These are phyloP conservation scores for Choricystis sp. DNA, from an alignment of 139 green algal species.

Conservation along the genomic window DNA sequence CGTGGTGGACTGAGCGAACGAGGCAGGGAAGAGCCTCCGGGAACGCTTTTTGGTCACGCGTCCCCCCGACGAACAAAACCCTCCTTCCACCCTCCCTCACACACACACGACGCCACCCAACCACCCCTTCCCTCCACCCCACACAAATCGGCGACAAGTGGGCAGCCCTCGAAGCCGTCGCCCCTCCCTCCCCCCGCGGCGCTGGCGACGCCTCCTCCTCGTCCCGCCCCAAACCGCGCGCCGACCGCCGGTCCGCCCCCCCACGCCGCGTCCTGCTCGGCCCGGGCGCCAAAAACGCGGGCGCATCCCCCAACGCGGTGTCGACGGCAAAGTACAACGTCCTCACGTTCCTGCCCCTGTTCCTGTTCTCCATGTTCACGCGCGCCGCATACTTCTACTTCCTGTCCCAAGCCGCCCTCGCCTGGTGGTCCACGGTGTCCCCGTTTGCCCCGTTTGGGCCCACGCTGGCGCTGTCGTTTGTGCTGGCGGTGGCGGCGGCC, in stretches of 20 bases:
- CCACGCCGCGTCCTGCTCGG: not conserved
- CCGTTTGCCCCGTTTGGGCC: constrained; percentile 32
- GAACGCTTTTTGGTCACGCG: too few relatives aligned
- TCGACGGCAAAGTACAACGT: constrained; percentile 65
- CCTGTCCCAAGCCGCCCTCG: constrained; percentile 35
- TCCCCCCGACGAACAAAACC: too few relatives aligned
- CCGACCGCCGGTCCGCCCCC: too few relatives aligned
- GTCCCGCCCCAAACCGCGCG: not conserved
- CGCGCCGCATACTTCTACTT: constrained; percentile 72
- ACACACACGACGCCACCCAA: not conserved
- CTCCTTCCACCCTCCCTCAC: not conserved
- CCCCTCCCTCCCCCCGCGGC: not conserved
- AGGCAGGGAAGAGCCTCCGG: too few relatives aligned
- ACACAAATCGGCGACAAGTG: not conserved
- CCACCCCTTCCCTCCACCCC: not conserved
- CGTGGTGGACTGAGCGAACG: too few relatives aligned
- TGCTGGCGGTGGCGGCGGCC: constrained; percentile 54
- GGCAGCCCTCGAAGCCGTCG: not conserved
- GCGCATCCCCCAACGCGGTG: constrained; percentile 55
- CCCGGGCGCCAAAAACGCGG: not conserved
- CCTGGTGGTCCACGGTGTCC: constrained; percentile 37
- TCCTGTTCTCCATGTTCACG: constrained; percentile 62
- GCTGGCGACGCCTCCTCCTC: not conserved
- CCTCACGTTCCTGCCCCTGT: constrained; percentile 54
- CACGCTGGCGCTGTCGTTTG: constrained; percentile 43